Evolutionary conservation across 169 alveolate species (phyloP), one percentile per base, ranked within the genome.

Genomic region (Cystoisospora suis): DNA sequence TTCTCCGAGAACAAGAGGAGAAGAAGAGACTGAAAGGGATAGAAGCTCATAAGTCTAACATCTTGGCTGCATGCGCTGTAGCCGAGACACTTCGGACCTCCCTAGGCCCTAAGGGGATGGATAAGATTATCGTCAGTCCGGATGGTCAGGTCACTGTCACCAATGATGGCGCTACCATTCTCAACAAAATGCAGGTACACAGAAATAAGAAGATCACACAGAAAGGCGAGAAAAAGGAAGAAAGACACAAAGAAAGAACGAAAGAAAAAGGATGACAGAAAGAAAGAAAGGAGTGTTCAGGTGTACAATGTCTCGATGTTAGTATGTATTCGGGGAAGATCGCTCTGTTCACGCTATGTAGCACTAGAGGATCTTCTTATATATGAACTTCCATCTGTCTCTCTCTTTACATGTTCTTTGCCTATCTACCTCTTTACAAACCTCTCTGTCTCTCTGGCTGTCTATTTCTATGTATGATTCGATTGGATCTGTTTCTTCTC

Each of bases 81-180:
- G 99, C 99, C 9, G 98, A 97, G 93, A 96, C 99, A 29, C 95
- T 99, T 87, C 95, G 98, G 87, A 97, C 99, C 81, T 98, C 99
- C 32, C 97, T 99, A 88, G 99, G 99, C 0, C 99, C 99, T 32
- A 98, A 98, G 90, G 99, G 99, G 40, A 99, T 99, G 99, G 99
- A 99, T 93, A 99, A 99, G 93, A 98, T 99, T 95, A 97, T 99
- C 81, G 99, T 98, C 27, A 95, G 99, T 65, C 99, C 99, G 36
- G 99, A 99, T 98, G 94, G 99, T 23, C 99, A 99, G 72, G 99
- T 99, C 23, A 97, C 99, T 6, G 99, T 99, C 45, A 99, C 99
- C 32, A 98, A 98, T 87, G 99, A 98, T 87, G 99, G 99, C 15
- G 99, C 99, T 0, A 98, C 99, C 7, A 97, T 98, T 36, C 91